Evolutionary conservation across 2,329 filamentous ascomycete species (phyloP), one percentile per base, ranked within the genome.

Genomic region (Hirsutella rhossiliensis): DNA sequence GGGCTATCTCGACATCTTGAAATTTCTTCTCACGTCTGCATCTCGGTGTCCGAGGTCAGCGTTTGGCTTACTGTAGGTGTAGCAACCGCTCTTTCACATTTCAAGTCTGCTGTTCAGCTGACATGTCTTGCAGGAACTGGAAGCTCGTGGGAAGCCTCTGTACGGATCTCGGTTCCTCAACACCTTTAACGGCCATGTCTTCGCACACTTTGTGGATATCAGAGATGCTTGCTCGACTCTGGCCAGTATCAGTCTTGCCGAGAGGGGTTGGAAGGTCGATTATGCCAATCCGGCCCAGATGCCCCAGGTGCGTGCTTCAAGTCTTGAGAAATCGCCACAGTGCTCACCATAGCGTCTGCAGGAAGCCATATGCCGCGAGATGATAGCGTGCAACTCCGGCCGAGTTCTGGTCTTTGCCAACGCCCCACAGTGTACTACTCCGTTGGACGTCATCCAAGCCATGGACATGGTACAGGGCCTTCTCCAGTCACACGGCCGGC

Each of bases 121-220:
- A 23, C 8, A 17, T 32, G 5, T 7, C 3, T 7, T 5, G 9
- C 23, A 76, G 72, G 63, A 65, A 8, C 52, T 73, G 3, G 60
- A 55, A 32, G 46, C 50, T 11, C 45, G 52, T 45, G 63, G 63
- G 44, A 56, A 39, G 49, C 56, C 34, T 13, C 61, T 63, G 41
- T 57, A 65, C 28, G 69, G 69, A 18, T 56, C 53, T 8, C 63
- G 58, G 11, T 59, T 64, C 23, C 48, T 71, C 1, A 57, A 63
- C 15, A 47, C 56, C 4, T 52, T 54, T 27, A 58, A 57, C 38
- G 66, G 68, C 4, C 68, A 63, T 41, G 66, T 78, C 28, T 74
- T 71, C 45, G 60, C 80, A 20, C 71, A 69, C 5, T 80, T 83
- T 51, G 62, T 68, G 7, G 79, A 84, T 52, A 72, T 81, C 41